phyloP scores from a whole-genome alignment of 2,329 filamentous ascomycete species.

The Pyricularia pennisetigena region DNA sequence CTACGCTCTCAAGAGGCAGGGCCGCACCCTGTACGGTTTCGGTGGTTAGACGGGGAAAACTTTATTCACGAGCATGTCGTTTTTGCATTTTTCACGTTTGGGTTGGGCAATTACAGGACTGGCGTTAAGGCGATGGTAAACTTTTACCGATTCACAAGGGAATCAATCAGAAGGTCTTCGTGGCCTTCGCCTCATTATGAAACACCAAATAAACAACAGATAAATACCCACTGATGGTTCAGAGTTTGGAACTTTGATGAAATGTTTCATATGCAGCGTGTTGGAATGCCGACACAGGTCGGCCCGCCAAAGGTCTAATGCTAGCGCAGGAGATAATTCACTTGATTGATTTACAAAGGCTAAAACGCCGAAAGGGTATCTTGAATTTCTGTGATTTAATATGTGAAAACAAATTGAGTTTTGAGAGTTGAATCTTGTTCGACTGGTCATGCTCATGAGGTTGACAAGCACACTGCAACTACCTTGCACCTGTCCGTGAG shows the following conservation, averaged over 20 bases:
- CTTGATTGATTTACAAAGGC: background rate
- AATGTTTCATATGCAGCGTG: background rate
- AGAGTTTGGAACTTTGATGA: background rate
- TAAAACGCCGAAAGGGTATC: background rate
- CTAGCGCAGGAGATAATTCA: background rate
- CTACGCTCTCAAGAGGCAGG: conserved; percentile 60
- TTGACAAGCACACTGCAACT: background rate
- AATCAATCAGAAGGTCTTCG: background rate
- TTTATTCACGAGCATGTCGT: background rate
- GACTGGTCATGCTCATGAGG: background rate
- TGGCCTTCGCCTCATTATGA: background rate
- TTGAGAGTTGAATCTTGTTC: background rate
- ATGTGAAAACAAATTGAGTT: background rate
- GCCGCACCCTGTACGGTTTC: conserved; percentile 71
- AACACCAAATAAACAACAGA: conserved; percentile 1
- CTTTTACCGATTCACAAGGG: background rate
- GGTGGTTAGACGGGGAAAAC: background rate
- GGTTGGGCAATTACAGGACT: background rate
- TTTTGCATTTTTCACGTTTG: background rate
- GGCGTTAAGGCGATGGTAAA: conserved; percentile 1
- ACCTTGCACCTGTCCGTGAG: background rate
- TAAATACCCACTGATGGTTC: background rate
- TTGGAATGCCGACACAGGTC: background rate
- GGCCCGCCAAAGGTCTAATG: background rate
- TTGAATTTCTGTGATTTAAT: background rate